These are phyloP conservation scores for Primulina eburnea DNA, from an alignment of 257 asterid genomes.

Conservation along the genomic window DNA sequence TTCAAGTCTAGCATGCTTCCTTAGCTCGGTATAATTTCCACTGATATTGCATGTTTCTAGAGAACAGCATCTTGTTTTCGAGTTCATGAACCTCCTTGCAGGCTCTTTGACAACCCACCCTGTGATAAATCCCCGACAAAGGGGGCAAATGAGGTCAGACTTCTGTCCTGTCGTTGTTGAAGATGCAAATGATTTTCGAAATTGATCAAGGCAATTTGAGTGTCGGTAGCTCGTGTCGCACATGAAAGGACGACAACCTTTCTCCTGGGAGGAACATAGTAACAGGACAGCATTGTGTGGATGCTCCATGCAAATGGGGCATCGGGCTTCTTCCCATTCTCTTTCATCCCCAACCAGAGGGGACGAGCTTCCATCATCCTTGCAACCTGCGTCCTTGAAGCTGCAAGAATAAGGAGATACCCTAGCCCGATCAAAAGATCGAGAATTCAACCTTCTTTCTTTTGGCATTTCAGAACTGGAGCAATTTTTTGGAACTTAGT, in stretches of 20 bases:
- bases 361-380: conserved; percentile 23
- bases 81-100: conserved; percentile 57
- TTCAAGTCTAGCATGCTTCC: conserved; percentile 70
- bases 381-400: conserved; percentile 33
- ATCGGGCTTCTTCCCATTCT: conserved; percentile 72
- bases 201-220: conserved; percentile 72
- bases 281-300: conserved; percentile 67
- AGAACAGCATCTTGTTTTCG: conserved; percentile 58
- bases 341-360: conserved; percentile 38
- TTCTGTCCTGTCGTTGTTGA: conserved; percentile 22
- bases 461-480: conserved; percentile 58
- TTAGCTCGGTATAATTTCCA: conserved; percentile 57
- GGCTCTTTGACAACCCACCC: conserved; percentile 44
- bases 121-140: conserved; percentile 60
- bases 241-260: conserved; percentile 72
- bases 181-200: conserved; percentile 37
- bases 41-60: conserved; percentile 54
- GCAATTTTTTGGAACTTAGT: conserved; percentile 18
- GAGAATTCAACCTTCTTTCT: conserved; percentile 51
- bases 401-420: conserved; percentile 58
- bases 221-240: conserved; percentile 85
- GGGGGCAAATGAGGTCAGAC: conserved; percentile 57
- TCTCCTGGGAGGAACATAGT: conserved; percentile 56
- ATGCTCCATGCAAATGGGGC: conserved; percentile 74
- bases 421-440: conserved; percentile 49